Percentiles rank a stretch among this genome's conserved stretches.
Evolutionary conservation across 768 basidiomycete species (phyloP).

Genomic region (Tylopilus plumbeoviolaceoides): DNA sequence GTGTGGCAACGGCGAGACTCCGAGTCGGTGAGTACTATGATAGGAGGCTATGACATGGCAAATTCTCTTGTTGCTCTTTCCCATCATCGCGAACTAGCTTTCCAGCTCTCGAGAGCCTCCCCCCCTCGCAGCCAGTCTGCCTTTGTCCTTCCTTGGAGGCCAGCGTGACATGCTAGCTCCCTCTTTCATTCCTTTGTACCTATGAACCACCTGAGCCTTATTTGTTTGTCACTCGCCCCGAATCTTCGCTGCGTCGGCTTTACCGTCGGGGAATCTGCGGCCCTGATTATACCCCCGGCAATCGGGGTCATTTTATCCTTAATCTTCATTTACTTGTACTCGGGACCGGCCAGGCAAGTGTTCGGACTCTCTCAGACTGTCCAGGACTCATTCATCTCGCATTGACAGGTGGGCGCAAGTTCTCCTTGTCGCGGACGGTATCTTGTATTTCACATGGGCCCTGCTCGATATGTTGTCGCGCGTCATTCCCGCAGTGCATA

Average conservation of each 20-base stretch:
- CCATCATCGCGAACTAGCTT: conserved; percentile 22
- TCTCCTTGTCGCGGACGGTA: conserved; percentile 59
- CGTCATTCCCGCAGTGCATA: conserved; percentile 47
- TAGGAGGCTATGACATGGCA: conserved; percentile 1
- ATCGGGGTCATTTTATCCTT: conserved; percentile 60
- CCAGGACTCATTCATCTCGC: conserved; percentile 1
- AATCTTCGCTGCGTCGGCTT: conserved; percentile 69
- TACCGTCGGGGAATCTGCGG: conserved; percentile 39
- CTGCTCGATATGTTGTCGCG: conserved; percentile 60
- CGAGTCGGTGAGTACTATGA: neutral
- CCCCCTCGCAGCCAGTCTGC: conserved; percentile 45
- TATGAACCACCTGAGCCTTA: conserved; percentile 41
- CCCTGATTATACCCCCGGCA: conserved; percentile 58
- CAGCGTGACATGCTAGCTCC: conserved; percentile 35
- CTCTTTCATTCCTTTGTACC: conserved; percentile 8
- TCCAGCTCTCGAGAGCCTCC: conserved; percentile 7
- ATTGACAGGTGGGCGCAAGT: conserved; percentile 44
- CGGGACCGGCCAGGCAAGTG: conserved; percentile 48
- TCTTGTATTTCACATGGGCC: conserved; percentile 54
- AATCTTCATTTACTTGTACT: conserved; percentile 46
- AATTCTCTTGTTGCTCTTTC: conserved; percentile 17
- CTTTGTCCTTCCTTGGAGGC: conserved; percentile 28
- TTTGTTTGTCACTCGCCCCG: conserved; percentile 67
- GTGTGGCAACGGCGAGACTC: conserved; percentile 17
- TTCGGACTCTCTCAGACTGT: neutral